These are phyloP conservation scores for Epichloe aotearoae DNA, from an alignment of 2,329 filamentous ascomycete genomes.

Conservation along the genomic window DNA sequence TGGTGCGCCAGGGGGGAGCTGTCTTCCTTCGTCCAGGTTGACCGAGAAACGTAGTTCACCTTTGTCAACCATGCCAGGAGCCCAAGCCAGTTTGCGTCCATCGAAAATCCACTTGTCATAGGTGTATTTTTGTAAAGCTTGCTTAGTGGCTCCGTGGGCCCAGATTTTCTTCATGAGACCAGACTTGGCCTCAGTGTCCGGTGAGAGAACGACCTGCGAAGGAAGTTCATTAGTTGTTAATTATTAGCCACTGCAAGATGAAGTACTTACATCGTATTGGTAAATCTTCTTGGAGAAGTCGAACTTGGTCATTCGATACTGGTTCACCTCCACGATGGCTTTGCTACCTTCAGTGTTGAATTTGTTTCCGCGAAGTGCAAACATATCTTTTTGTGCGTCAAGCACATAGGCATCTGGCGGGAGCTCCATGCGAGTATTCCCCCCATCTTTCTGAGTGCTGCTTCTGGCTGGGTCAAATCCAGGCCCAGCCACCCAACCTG, in stretches of 20 bases:
- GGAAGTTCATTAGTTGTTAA: neutral
- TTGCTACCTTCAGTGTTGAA: conserved; percentile 46
- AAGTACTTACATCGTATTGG: conserved; percentile 68
- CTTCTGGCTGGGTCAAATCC: conserved; percentile 32
- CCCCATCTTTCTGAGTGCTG: conserved; percentile 10
- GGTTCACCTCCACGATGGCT: conserved; percentile 52
- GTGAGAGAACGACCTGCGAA: conserved; percentile 51
- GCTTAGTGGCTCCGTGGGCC: conserved; percentile 48
- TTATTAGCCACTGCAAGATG: too few species aligned
- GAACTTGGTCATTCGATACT: conserved; percentile 53
- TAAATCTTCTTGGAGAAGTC: conserved; percentile 48
- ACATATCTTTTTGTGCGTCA: conserved; percentile 20
- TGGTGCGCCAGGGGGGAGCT: conserved; percentile 19
- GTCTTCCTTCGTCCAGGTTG: conserved; percentile 58
- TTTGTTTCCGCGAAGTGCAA: conserved; percentile 20
- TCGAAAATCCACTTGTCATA: conserved; percentile 56
- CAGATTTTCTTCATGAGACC: conserved; percentile 64
- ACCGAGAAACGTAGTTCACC: conserved; percentile 45
- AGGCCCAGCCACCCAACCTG: conserved; percentile 17
- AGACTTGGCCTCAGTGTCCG: conserved; percentile 45
- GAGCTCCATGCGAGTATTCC: conserved; percentile 39
- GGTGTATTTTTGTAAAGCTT: conserved; percentile 33
- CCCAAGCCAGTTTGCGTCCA: conserved; percentile 77
- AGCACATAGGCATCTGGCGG: conserved; percentile 41
- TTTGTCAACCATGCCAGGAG: conserved; percentile 25